These are phyloP conservation scores for Xylaria multiplex DNA, from an alignment of 2,329 filamentous ascomycete species.

Conservation along the genomic window DNA sequence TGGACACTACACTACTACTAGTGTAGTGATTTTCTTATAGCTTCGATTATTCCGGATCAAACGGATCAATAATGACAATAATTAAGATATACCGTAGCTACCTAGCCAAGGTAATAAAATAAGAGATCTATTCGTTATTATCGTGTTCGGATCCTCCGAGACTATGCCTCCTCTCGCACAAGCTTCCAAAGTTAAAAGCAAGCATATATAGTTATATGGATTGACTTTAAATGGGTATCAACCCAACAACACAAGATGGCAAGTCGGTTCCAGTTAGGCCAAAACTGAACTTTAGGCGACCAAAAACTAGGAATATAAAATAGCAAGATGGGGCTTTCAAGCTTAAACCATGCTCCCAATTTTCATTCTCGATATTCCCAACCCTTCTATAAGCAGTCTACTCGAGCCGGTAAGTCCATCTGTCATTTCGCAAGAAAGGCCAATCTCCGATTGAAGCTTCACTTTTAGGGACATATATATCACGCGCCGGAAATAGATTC, in stretches of 20 bases:
- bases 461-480: too few relatives aligned
- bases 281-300: not conserved
- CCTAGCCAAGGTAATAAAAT: too few relatives aligned
- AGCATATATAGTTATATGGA: too few relatives aligned
- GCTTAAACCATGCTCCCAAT: not conserved
- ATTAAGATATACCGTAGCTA: too few relatives aligned
- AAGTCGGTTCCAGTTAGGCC: not conserved
- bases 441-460: not conserved
- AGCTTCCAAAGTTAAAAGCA: too few relatives aligned
- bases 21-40: not conserved
- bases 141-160: too few relatives aligned
- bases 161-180: too few relatives aligned
- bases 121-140: too few relatives aligned
- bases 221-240: not conserved
- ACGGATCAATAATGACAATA: not conserved
- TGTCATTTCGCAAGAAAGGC: not conserved
- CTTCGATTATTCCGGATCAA: slow-evolving; percentile 10
- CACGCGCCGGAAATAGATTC: not conserved
- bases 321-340: not conserved
- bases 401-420: not conserved
- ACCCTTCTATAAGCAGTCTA: not conserved
- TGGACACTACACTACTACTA: not conserved
- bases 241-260: not conserved
- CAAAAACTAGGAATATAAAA: not conserved
- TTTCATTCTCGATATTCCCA: not conserved